Percentiles rank a stretch among this genome's conserved stretches.
These are phyloP conservation scores for Boletus barrowsii DNA, from an alignment of 768 basidiomycete genomes.

Conservation along the genomic window DNA sequence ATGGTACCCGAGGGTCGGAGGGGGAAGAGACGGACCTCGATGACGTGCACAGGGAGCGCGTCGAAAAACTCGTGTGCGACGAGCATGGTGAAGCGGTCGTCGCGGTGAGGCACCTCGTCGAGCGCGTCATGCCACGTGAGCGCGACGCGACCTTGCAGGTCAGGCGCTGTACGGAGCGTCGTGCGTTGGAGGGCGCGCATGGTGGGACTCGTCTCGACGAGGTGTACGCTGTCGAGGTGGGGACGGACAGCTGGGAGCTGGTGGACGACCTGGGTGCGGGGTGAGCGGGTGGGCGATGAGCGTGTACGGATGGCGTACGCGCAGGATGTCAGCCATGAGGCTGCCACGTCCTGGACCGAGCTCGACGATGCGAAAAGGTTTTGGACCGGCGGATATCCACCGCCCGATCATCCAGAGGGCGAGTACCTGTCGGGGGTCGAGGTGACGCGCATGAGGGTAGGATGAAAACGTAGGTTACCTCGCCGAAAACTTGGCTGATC, in stretches of 20 bases:
- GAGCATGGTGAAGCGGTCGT: conserved; percentile 70
- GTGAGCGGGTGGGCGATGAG: background rate
- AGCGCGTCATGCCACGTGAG: conserved; percentile 74
- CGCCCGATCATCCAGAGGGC: conserved; percentile 83
- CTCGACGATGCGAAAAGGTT: conserved; percentile 72
- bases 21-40: conserved; percentile 58
- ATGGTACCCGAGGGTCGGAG: background rate
- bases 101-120: conserved; percentile 55
- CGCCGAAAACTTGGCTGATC: conserved; percentile 94
- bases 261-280: conserved; percentile 43
- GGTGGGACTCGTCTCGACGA: conserved; percentile 76
- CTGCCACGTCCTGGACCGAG: conserved; percentile 95
- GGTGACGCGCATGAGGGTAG: background rate
- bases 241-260: conserved; percentile 40
- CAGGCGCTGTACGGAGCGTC: conserved; percentile 39
- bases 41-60: conserved; percentile 85
- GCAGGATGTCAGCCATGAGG: conserved; percentile 82
- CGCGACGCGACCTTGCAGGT: conserved; percentile 30
- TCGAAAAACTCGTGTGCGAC: conserved; percentile 98
- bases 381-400: conserved; percentile 58
- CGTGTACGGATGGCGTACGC: conserved; percentile 43
- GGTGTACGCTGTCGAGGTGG: conserved; percentile 51
- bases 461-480: conserved; percentile 51
- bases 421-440: conserved; percentile 56
- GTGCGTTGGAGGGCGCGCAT: conserved; percentile 63